Evolutionary conservation across 2,329 filamentous ascomycete species (phyloP).

Genomic region (Sporothrix sp.): DNA sequence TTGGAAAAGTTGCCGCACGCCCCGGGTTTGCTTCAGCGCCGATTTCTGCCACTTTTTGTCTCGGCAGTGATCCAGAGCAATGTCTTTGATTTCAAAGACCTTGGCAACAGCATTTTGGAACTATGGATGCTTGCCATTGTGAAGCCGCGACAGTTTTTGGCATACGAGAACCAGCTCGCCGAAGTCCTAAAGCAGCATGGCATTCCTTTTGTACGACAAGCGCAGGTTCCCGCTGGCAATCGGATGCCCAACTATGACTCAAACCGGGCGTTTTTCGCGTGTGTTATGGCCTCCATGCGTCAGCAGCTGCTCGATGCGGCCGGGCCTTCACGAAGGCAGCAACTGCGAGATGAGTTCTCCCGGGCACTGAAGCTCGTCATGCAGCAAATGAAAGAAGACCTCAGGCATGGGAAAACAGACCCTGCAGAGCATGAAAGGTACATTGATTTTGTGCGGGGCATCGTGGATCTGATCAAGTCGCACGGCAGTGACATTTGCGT

Average conservation of each 20-base stretch:
- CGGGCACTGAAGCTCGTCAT: conserved; percentile 38
- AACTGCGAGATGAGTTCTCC: conserved; percentile 32
- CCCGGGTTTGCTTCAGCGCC: conserved; percentile 33
- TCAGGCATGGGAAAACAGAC: conserved; percentile 28
- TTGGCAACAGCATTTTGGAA: conserved; percentile 36
- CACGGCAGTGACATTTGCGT: conserved; percentile 44
- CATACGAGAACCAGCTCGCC: conserved; percentile 41
- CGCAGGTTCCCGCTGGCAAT: conserved; percentile 26
- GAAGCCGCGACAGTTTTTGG: conserved; percentile 37
- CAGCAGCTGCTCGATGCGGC: conserved; percentile 33
- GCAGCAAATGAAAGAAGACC: conserved; percentile 44
- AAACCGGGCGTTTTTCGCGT: conserved; percentile 40
- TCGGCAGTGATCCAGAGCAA: conserved; percentile 37
- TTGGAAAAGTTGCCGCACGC: conserved; percentile 35
- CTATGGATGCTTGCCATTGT: conserved; percentile 45
- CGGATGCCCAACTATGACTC: conserved; percentile 37
- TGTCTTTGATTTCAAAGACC: conserved; percentile 37
- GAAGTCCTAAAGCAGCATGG: conserved; percentile 34
- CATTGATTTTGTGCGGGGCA: conserved; percentile 41
- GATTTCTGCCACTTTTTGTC: conserved; percentile 42
- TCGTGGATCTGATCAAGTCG: conserved; percentile 45
- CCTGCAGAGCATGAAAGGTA: conserved; percentile 35
- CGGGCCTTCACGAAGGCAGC: conserved; percentile 26
- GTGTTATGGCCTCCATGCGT: conserved; percentile 42
- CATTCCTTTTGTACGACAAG: conserved; percentile 35